Evolutionary conservation across 2,329 filamentous ascomycete genomes (phyloP).

Genomic region (Aspergillus hortae): DNA sequence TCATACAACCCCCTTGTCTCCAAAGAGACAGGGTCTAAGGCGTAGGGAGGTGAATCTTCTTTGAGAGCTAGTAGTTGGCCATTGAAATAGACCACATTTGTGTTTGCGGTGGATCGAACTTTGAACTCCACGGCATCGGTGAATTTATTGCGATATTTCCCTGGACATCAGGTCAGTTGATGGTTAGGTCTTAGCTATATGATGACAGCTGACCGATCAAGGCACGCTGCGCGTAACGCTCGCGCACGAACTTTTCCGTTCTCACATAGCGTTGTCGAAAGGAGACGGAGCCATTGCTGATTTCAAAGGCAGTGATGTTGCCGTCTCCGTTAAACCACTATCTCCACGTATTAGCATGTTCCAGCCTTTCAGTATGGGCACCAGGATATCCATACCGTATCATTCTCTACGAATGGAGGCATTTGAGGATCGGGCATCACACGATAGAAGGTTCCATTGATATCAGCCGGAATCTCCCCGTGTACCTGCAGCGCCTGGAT

Average conservation of each 20-base stretch:
- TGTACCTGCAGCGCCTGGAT: slow-evolving; percentile 41
- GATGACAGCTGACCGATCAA: slow-evolving; percentile 16
- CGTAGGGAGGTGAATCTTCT: slow-evolving; percentile 51
- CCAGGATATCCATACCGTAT: slow-evolving; percentile 14
- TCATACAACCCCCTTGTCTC: slow-evolving; percentile 49
- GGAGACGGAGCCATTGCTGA: slow-evolving; percentile 30
- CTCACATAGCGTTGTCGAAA: slow-evolving; percentile 39
- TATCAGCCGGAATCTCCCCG: slow-evolving; percentile 43
- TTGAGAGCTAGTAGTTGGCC: slow-evolving; percentile 48
- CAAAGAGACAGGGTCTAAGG: slow-evolving; percentile 47
- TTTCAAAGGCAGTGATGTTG: slow-evolving; percentile 35
- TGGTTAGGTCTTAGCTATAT: too few species aligned
- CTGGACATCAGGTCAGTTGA: slow-evolving; percentile 5
- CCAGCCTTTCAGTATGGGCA: not conserved
- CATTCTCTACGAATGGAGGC: slow-evolving; percentile 31
- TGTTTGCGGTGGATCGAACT: slow-evolving; percentile 47
- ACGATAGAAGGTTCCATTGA: slow-evolving; percentile 49
- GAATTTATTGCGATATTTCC: slow-evolving; percentile 41
- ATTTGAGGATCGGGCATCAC: slow-evolving; percentile 49
- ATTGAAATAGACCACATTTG: slow-evolving; percentile 58
- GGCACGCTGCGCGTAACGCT: slow-evolving; percentile 34
- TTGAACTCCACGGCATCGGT: slow-evolving; percentile 36
- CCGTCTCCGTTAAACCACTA: slow-evolving; percentile 42
- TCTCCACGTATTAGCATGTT: not conserved
- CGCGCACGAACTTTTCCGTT: slow-evolving; percentile 40